These are phyloP conservation scores for Pseudogymnoascus destructans DNA, from an alignment of 2,329 filamentous ascomycete species.

Conservation along the genomic window DNA sequence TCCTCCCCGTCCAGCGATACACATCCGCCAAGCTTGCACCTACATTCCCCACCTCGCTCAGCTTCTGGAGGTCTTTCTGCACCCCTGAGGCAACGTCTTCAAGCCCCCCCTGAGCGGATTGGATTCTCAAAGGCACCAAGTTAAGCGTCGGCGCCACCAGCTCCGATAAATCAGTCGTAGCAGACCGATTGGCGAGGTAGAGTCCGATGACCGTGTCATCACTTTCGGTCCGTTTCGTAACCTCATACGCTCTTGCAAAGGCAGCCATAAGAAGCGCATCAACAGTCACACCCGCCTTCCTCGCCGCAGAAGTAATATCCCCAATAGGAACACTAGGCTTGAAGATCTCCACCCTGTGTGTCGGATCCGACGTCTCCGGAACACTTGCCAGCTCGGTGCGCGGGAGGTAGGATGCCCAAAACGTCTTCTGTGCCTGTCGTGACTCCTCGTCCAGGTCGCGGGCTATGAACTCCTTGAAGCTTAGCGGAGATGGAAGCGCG, in stretches of 20 bases:
- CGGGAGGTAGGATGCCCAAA: constrained; percentile 38
- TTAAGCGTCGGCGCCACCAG: constrained; percentile 61
- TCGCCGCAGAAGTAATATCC: constrained; percentile 31
- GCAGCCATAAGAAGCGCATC: constrained; percentile 67
- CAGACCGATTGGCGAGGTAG: constrained; percentile 67
- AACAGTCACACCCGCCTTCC: constrained; percentile 45
- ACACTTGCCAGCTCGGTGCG: constrained; percentile 12
- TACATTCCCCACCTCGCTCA: constrained; percentile 43
- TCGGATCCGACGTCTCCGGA: constrained; percentile 15
- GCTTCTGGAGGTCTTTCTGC: constrained; percentile 52
- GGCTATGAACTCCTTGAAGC: constrained; percentile 26
- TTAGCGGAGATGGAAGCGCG: constrained; percentile 3
- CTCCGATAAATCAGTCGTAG: constrained; percentile 36
- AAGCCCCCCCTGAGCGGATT: constrained; percentile 24
- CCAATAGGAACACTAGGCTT: constrained; percentile 30
- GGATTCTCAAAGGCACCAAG: constrained; percentile 58
- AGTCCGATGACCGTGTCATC: constrained; percentile 54
- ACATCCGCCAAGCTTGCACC: constrained; percentile 58
- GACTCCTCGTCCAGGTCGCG: constrained; percentile 16
- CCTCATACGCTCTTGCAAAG: constrained; percentile 38
- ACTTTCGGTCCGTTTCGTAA: constrained; percentile 10
- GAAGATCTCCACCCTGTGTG: constrained; percentile 29
- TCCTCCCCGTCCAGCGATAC: constrained; percentile 57
- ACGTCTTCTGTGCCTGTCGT: constrained; percentile 13
- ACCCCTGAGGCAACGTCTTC: constrained; percentile 43